phyloP scores from a whole-genome alignment of 2,329 filamentous ascomycete genomes.

The Paecilomyces fulvus region DNA sequence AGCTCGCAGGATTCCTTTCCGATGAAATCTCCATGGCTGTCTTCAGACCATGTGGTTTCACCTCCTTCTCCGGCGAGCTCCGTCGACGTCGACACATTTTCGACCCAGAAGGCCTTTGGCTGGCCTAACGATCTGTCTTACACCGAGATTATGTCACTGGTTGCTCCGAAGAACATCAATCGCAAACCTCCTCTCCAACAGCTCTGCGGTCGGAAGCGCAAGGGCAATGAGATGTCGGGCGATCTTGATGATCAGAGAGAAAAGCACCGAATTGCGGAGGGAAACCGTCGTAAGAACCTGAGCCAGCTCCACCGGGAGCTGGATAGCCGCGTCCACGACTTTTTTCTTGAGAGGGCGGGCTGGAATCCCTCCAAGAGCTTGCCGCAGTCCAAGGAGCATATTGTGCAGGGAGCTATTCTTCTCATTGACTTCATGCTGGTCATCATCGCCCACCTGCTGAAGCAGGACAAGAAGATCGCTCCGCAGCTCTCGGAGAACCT shows the following conservation, averaged over 20 bases:
- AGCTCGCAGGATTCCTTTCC: slow-evolving; percentile 26
- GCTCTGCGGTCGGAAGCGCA: slow-evolving; percentile 32
- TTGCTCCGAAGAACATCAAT: slow-evolving; percentile 28
- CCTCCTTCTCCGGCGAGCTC: slow-evolving; percentile 32
- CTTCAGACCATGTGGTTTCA: slow-evolving; percentile 19
- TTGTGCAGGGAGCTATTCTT: slow-evolving; percentile 30
- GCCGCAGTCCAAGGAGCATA: slow-evolving; percentile 34
- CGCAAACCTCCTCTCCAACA: slow-evolving; percentile 32
- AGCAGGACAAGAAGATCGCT: slow-evolving; percentile 26
- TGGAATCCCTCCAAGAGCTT: slow-evolving; percentile 33
- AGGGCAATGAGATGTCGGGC: slow-evolving; percentile 21
- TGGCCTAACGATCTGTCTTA: slow-evolving; percentile 27
- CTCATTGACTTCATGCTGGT: slow-evolving; percentile 31
- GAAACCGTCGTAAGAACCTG: slow-evolving; percentile 32
- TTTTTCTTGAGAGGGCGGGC: slow-evolving; percentile 30
- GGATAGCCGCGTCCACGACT: slow-evolving; percentile 30
- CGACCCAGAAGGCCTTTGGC: slow-evolving; percentile 21
- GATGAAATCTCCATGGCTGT: slow-evolving; percentile 23
- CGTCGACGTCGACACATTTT: slow-evolving; percentile 25
- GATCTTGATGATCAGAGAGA: slow-evolving; percentile 31
- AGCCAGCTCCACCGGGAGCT: slow-evolving; percentile 31
- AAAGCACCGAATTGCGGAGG: slow-evolving; percentile 33
- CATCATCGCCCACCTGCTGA: slow-evolving; percentile 27
- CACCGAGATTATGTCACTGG: slow-evolving; percentile 24
- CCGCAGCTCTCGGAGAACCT: slow-evolving; percentile 29